Base-by-base conservation (phyloP, 805 yeast species). In the Zygoascus bituminiphila region DNA sequence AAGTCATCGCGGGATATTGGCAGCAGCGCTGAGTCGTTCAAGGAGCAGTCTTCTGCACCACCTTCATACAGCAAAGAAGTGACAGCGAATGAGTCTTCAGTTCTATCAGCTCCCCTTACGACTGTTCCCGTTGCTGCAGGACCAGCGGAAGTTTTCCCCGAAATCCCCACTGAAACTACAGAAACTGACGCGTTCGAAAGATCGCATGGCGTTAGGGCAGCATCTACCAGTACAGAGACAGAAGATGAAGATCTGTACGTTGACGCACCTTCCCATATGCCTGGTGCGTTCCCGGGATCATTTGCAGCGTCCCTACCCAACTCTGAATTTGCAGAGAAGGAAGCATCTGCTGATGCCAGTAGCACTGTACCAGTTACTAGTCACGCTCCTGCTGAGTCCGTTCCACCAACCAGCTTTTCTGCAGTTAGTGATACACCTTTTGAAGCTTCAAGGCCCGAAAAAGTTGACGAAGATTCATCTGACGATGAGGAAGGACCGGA, bases 401-500 rank as follows among this genome's bases (percentile, higher is more conserved):
- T 29, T 15, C 4, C 33, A 12, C 15, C 33, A 4, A 29, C 33
- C n/a, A 29, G 33, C n/a, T 29, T 7, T 4, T 22, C 37, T n/a
- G 45, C 29, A 4, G 17, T 46, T 6, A 58, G 55, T 45, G 56
- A 54, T 17, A 39, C 38, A 12, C 3, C 25, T n/a, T 9, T 10
- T 22, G 21, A 15, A 12, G 26, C 29, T 3, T 12, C 19, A 15
- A 6, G 6, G 7, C 4, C 44, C 25, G 9, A 4, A 3, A 23
- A 41, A 19, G 53, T 44, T 15, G 61, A 49, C 15, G 60, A 55
- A 5, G 61, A 57, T 9, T 46, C 55, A 39, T 56, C 62, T 22
- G 59, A 58, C 15, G 66, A 61, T 23, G 67, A 62, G 22, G 66
- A 60, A 20, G 64, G 53, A 4, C 56, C 57, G 7, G 60, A 58